A percentile compares a stretch with the other conserved stretches of the same genome.
Evolutionary conservation across 352 stramenopile species (phyloP).

Genomic region (Phytophthora vignae): DNA sequence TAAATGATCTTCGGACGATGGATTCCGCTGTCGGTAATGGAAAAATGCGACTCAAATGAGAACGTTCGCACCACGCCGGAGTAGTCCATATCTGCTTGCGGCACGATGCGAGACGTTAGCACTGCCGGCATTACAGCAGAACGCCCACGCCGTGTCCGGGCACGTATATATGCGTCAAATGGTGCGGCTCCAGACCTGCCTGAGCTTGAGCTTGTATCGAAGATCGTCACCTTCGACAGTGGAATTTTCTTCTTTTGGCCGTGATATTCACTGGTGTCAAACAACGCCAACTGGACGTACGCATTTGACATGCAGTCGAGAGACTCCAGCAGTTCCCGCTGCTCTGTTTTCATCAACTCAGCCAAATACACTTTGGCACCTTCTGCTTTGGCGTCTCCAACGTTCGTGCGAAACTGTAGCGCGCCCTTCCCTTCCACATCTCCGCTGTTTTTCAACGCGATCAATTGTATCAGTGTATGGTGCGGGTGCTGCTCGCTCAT

Average conservation of each 20-base stretch:
- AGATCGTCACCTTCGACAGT: slow-evolving; percentile 67
- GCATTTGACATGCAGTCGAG: slow-evolving; percentile 76
- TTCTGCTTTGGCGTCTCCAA: slow-evolving; percentile 81
- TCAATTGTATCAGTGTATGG: slow-evolving; percentile 95
- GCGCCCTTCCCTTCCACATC: slow-evolving; percentile 88
- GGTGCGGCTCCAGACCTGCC: slow-evolving; percentile 26
- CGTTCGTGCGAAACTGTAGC: slow-evolving; percentile 79
- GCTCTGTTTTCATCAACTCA: slow-evolving; percentile 58
- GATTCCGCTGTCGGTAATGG: slow-evolving; percentile 95
- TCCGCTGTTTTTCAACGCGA: slow-evolving; percentile 95
- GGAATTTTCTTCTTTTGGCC: slow-evolving; percentile 77
- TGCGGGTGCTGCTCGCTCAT: slow-evolving; percentile 96
- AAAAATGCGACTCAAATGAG: slow-evolving; percentile 93
- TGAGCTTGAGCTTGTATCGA: slow-evolving; percentile 38
- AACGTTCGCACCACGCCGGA: slow-evolving; percentile 82
- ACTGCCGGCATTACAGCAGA: slow-evolving; percentile 73
- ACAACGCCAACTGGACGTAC: slow-evolving; percentile 85
- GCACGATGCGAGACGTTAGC: slow-evolving; percentile 77
- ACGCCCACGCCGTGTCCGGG: slow-evolving; percentile 51
- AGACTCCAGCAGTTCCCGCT: slow-evolving; percentile 74
- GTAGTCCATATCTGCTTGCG: slow-evolving; percentile 85
- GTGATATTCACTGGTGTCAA: slow-evolving; percentile 83
- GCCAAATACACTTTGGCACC: slow-evolving; percentile 68
- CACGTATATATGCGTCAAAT: slow-evolving; percentile 83
- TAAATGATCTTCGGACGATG: slow-evolving; percentile 98